phyloP scores from a whole-genome alignment of 805 yeast species.

The Candida sonorensis region DNA sequence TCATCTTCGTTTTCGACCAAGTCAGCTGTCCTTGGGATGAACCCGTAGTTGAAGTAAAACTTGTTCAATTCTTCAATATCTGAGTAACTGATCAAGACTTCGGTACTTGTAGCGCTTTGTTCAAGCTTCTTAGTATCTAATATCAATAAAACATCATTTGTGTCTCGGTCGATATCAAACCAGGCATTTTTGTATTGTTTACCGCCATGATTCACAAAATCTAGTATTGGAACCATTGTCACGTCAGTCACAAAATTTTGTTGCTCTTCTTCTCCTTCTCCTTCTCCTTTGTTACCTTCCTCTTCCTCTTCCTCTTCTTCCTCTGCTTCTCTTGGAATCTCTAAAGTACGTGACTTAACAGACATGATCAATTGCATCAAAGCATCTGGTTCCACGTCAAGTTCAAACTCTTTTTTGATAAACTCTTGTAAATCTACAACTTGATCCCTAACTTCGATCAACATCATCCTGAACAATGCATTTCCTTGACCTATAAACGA shows the following conservation, averaged over 20 bases:
- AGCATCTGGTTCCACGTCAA: conserved; percentile 1
- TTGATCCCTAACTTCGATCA: conserved; percentile 7
- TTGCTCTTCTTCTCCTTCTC: conserved; percentile 13
- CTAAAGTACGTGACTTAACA: conserved; percentile 53
- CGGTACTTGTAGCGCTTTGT: too few species aligned
- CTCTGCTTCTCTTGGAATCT: conserved; percentile 43
- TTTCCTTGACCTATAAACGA: conserved; percentile 9
- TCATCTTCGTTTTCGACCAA: not conserved
- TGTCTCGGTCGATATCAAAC: conserved; percentile 50
- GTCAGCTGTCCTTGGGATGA: conserved; percentile 29
- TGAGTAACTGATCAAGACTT: conserved; percentile 39
- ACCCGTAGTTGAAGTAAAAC: conserved; percentile 39
- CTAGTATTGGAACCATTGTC: conserved; percentile 59
- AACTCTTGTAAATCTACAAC: conserved; percentile 10
- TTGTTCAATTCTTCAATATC: conserved; percentile 35
- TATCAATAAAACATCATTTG: conserved; percentile 36
- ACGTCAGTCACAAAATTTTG: conserved; percentile 42
- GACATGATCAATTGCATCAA: conserved; percentile 30
- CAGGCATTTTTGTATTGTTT: conserved; percentile 35
- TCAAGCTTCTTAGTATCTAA: too few species aligned
- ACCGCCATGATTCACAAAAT: conserved; percentile 54
- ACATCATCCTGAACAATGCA: conserved; percentile 10
- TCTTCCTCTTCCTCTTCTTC: conserved; percentile 2
- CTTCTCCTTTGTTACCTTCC: conserved; percentile 12
- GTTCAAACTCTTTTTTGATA: conserved; percentile 13